A percentile compares a stretch with the other conserved stretches of the same genome.
Evolutionary conservation across 139 green algal genomes (phyloP).

Genomic region (Axilococcus clingmanii): DNA sequence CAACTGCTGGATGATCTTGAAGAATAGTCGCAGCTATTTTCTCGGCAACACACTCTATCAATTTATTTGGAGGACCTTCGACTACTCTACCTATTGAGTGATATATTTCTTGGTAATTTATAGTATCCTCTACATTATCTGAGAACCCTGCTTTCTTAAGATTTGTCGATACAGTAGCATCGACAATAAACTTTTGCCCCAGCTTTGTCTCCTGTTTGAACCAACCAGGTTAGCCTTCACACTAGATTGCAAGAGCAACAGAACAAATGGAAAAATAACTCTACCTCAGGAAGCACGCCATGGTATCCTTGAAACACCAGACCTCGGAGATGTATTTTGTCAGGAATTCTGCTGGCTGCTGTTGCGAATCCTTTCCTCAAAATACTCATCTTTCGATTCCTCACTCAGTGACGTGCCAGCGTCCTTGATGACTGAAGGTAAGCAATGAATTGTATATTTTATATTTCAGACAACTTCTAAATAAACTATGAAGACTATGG

Average conservation of each 20-base stretch:
- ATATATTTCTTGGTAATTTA: slow-evolving; percentile 46
- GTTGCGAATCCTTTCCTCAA: no score
- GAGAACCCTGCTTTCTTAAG: slow-evolving; percentile 23
- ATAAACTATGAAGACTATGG: no score
- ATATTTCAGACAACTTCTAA: no score
- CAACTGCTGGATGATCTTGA: slow-evolving; percentile 13
- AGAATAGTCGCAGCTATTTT: slow-evolving; percentile 29
- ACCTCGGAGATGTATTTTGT: slow-evolving; percentile 30
- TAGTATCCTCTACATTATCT: slow-evolving; percentile 36
- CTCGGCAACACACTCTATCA: slow-evolving; percentile 46
- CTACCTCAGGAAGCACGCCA: slow-evolving; percentile 28
- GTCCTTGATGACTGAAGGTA: not conserved
- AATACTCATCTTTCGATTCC: no score
- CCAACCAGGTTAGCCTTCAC: not conserved
- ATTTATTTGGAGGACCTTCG: slow-evolving; percentile 33
- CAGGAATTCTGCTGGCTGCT: not conserved
- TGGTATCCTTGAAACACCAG: slow-evolving; percentile 42
- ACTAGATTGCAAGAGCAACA: not conserved
- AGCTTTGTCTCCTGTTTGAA: slow-evolving; percentile 39
- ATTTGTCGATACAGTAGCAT: slow-evolving; percentile 32
- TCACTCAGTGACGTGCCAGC: not conserved
- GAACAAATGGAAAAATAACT: not conserved
- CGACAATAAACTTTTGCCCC: slow-evolving; percentile 54
- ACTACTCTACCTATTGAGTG: slow-evolving; percentile 39
- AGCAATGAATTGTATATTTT: not conserved